phyloP scores from a whole-genome alignment of 768 basidiomycete species.

The Paxillus involutus region DNA sequence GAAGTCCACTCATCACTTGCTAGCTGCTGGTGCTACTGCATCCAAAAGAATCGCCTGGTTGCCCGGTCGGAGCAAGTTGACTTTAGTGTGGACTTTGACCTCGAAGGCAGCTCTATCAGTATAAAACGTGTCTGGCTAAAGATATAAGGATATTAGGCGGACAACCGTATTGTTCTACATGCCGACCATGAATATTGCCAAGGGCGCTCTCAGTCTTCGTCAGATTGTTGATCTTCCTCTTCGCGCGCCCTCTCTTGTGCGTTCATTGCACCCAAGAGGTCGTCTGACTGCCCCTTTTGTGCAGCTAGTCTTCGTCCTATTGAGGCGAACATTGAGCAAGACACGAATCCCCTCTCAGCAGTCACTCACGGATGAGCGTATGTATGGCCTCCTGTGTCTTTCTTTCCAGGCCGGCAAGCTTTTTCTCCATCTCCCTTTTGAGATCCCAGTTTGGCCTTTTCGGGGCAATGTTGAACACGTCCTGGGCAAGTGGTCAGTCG shows the following conservation, averaged over 20 bases:
- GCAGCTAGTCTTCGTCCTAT: constrained; percentile 77
- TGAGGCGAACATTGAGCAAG: constrained; percentile 4
- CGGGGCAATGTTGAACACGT: constrained; percentile 95
- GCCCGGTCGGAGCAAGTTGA: too few species aligned
- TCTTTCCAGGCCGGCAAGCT: constrained; percentile 83
- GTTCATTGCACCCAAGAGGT: constrained; percentile 81
- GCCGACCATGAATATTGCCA: background rate
- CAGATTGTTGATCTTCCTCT: constrained; percentile 50
- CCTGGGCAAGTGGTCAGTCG: constrained; percentile 45
- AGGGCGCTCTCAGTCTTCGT: constrained; percentile 49
- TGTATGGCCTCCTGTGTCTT: constrained; percentile 92
- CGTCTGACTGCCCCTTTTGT: constrained; percentile 78
- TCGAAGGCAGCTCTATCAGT: too few species aligned
- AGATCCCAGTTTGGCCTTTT: constrained; percentile 97
- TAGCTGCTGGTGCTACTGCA: too few species aligned
- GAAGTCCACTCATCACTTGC: too few species aligned
- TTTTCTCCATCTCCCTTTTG: constrained; percentile 91
- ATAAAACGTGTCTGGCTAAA: too few species aligned
- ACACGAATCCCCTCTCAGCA: background rate
- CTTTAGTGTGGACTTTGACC: too few species aligned
- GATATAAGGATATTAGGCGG: too few species aligned
- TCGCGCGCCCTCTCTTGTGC: constrained; percentile 65
- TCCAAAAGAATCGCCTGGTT: too few species aligned
- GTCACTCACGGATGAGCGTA: constrained; percentile 80
- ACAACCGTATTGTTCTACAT: background rate